phyloP scores from a whole-genome alignment of 345 rosid genomes.

The Brassica napus region Da-Ae NC_063437.1:16876501-16877000 shows the following conservation, averaged over 20 bases:
- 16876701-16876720: constrained; percentile 60
- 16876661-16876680: constrained; percentile 67
- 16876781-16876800: constrained; percentile 69
- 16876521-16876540: constrained; percentile 55
- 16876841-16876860: constrained; percentile 68
- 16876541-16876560: constrained; percentile 41
- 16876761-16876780: constrained; percentile 60
- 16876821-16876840: constrained; percentile 52
- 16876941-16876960: constrained; percentile 26
- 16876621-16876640: constrained; percentile 56
- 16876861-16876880: constrained; percentile 39
- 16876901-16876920: constrained; percentile 75
- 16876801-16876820: constrained; percentile 37
- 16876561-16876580: constrained; percentile 36
- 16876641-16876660: constrained; percentile 70
- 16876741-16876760: constrained; percentile 88
- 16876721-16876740: constrained; percentile 70
- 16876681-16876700: constrained; percentile 54
- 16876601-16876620: constrained; percentile 58
- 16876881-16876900: constrained; percentile 93
- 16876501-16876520: constrained; percentile 58
- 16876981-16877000: constrained; percentile 33
- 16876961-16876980: constrained; percentile 30
- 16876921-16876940: constrained; percentile 25
- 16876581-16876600: constrained; percentile 39